Percentiles rank a stretch among this genome's conserved stretches.
Evolutionary conservation across 2,329 filamentous ascomycete species (phyloP).

Genomic region (Lecanicillium sp.): DNA sequence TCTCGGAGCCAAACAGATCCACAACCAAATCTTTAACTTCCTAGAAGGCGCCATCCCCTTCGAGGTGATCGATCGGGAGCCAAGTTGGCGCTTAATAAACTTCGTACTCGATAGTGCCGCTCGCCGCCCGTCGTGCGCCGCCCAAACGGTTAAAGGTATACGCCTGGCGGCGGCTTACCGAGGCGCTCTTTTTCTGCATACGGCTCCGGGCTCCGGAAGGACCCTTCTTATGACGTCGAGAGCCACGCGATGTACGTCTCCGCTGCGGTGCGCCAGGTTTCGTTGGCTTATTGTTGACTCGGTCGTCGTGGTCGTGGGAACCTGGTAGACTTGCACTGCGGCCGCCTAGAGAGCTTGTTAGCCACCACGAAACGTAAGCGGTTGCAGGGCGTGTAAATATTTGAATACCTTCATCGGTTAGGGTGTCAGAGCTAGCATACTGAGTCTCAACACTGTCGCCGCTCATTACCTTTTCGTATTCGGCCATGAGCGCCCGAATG

Average conservation of each 20-base stretch:
- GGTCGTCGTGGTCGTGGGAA: too few relatives aligned
- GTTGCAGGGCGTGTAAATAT: background rate
- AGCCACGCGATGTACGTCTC: too few relatives aligned
- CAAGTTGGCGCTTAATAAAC: background rate
- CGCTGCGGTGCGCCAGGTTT: too few relatives aligned
- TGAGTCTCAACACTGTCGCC: background rate
- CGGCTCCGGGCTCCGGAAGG: background rate
- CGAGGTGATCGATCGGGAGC: background rate
- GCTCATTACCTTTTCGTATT: slow-evolving; percentile 1
- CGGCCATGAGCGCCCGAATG: slow-evolving; percentile 3
- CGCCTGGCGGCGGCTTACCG: background rate
- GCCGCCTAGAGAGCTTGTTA: too few relatives aligned
- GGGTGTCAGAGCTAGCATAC: background rate
- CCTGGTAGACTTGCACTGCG: too few relatives aligned
- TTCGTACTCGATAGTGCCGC: too few relatives aligned
- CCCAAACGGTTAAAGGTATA: background rate
- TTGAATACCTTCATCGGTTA: background rate
- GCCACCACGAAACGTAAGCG: background rate
- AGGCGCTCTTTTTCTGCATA: background rate
- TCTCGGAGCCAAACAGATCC: background rate
- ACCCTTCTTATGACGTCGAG: background rate
- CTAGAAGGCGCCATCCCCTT: background rate
- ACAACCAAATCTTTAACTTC: background rate
- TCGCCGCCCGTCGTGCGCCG: background rate
- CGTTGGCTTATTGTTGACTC: too few relatives aligned